These are phyloP conservation scores for Barnettozyma populi DNA, from an alignment of 805 yeast species.

Conservation along the genomic window DNA sequence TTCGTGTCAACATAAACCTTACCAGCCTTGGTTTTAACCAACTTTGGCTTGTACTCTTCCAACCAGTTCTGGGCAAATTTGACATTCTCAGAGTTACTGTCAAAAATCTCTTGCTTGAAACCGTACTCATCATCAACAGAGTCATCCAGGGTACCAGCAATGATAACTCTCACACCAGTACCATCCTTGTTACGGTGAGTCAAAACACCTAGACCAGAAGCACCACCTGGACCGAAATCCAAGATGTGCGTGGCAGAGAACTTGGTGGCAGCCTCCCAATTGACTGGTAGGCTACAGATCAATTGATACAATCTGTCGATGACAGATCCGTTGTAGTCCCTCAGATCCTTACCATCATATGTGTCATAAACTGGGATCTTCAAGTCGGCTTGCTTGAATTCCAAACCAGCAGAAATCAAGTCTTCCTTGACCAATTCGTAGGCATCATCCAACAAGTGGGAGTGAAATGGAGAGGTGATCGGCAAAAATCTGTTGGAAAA, in stretches of 20 bases:
- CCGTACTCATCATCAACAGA: constrained; percentile 81
- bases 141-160: constrained; percentile 85
- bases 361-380: constrained; percentile 91
- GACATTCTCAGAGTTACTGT: constrained; percentile 49
- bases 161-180: constrained; percentile 90
- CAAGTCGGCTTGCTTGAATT: constrained; percentile 49
- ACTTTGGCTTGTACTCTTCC: constrained; percentile 77
- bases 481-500: constrained; percentile 93
- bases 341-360: constrained; percentile 74
- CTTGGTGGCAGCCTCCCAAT: constrained; percentile 89
- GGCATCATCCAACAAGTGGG: constrained; percentile 74
- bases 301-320: constrained; percentile 69
- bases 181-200: constrained; percentile 99
- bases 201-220: constrained; percentile 91
- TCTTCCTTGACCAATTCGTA: constrained; percentile 62
- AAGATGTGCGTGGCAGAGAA: constrained; percentile 81
- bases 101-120: constrained; percentile 91
- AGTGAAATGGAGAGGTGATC: constrained; percentile 95
- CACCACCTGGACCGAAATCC: constrained; percentile 99
- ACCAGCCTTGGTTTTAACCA: constrained; percentile 68
- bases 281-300: constrained; percentile 83
- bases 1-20: constrained; percentile 87
- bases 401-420: constrained; percentile 51
- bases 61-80: constrained; percentile 91
- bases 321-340: constrained; percentile 48